phyloP scores from a whole-genome alignment of 768 basidiomycete species.

The Cyclocybe aegerita region DNA sequence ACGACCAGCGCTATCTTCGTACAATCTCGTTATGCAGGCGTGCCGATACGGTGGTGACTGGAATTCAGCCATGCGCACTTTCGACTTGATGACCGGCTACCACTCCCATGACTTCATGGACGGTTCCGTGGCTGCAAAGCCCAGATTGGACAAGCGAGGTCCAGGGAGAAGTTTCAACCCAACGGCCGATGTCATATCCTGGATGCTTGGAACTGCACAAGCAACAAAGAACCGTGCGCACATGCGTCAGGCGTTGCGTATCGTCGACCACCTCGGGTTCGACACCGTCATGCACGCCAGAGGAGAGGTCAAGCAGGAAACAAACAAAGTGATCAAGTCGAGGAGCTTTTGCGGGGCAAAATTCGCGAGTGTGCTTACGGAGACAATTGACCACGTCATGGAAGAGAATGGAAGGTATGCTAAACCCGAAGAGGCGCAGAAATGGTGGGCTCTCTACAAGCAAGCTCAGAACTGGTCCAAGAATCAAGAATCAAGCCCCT shows the following conservation, averaged over 20 bases:
- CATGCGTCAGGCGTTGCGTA: constrained; percentile 60
- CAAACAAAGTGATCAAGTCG: constrained; percentile 31
- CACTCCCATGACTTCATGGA: constrained; percentile 54
- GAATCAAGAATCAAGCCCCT: not conserved
- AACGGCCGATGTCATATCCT: constrained; percentile 53
- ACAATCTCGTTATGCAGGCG: constrained; percentile 58
- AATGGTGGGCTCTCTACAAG: constrained; percentile 27
- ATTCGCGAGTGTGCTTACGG: constrained; percentile 44
- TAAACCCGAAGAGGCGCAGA: constrained; percentile 20
- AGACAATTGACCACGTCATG: constrained; percentile 36
- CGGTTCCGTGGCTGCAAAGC: constrained; percentile 34
- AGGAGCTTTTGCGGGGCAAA: constrained; percentile 45
- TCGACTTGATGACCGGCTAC: constrained; percentile 76
- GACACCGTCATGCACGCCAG: constrained; percentile 30
- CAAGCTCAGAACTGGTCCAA: constrained; percentile 12
- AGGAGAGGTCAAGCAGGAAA: constrained; percentile 21
- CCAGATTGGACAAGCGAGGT: constrained; percentile 41
- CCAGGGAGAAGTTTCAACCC: constrained; percentile 44
- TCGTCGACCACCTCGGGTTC: constrained; percentile 48
- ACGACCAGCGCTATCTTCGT: constrained; percentile 49
- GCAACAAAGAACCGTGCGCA: constrained; percentile 47
- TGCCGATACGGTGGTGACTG: constrained; percentile 70
- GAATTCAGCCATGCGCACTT: constrained; percentile 51
- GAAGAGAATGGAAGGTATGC: constrained; percentile 19
- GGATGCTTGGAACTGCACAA: constrained; percentile 58